Base-by-base conservation (phyloP, 2,329 filamentous ascomycete species). In the Pseudocercospora cruenta region DNA sequence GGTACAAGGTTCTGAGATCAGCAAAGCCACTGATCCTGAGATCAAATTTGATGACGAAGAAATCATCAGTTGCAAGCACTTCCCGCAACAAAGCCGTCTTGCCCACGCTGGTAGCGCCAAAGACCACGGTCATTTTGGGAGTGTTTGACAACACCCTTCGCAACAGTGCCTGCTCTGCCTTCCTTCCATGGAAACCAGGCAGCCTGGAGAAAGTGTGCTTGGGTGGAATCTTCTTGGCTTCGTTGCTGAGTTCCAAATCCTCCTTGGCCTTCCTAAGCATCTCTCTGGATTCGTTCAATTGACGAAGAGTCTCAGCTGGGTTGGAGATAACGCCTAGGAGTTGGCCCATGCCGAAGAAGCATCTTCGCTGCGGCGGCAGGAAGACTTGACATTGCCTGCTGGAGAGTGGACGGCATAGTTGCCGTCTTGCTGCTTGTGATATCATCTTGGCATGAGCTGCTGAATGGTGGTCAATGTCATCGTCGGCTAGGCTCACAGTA, bases 31-130 rank as follows among this genome's bases (percentile, higher is more conserved):
- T 66, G 3, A 70, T 70, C 5, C 68, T 63, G 2, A 70, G 59
- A 53, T 70, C 68, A 24, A 70, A 70, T 33, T 70, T 70, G 28
- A 70, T 64, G 3, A 70, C 68, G 28, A 62, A 70, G 59, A 68
- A 70, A 26, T 70, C 68, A 9, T 70, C 68, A 2, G 68, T 68
- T 7, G 68, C 68, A 1, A 70, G 62, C 2, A 70, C 66, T 58
- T 70, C 66, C 19, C 68, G 26, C 58, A 70, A 59, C 31, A 70
- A 51, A 10, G 68, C 68, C 14, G 68, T 70, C 54, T 70, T 70
- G 54, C 68, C 68, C 22, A 70, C 68, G 36, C 63, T 66, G 3
- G 68, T 70, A 14, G 68, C 68, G 21, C 68, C 68, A 21, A 70
- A 70, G 36, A 70, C 60, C 5, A 68, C 68, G 26, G 63, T 70